These are phyloP conservation scores for Cryphonectria japonica DNA, from an alignment of 2,329 filamentous ascomycete species.

Conservation along the genomic window DNA sequence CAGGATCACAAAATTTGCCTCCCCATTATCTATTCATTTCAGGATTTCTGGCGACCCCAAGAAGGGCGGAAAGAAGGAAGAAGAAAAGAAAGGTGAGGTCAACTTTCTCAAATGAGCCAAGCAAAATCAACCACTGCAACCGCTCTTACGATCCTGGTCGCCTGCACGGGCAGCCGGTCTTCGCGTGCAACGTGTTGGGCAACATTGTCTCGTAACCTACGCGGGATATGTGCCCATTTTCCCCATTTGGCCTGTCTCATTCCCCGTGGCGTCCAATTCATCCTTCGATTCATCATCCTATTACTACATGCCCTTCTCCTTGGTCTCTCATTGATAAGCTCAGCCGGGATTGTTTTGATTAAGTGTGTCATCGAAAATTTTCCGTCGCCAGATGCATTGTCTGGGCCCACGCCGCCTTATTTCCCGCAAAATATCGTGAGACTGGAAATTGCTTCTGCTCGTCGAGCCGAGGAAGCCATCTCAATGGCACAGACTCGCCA, in stretches of 20 bases:
- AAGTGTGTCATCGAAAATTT: constrained; percentile 2
- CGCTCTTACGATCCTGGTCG: neutral
- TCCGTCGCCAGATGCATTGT: neutral
- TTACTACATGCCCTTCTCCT: neutral
- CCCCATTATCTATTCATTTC: neutral
- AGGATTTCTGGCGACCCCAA: neutral
- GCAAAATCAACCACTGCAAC: neutral
- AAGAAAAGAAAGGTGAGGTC: neutral
- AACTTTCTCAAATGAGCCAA: neutral
- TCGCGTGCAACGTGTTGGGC: constrained; percentile 1
- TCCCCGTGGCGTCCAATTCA: neutral
- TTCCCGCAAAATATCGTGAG: neutral
- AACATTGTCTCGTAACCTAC: neutral
- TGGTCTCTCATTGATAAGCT: constrained; percentile 1
- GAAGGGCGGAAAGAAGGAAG: no score
- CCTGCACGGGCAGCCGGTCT: neutral
- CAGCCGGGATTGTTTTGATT: neutral
- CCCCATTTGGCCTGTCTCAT: neutral
- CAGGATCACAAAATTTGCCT: constrained; percentile 6
- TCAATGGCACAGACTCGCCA: neutral
- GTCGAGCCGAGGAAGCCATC: neutral
- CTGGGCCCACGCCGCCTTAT: neutral
- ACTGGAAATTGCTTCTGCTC: constrained; percentile 2
- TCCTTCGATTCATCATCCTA: neutral
- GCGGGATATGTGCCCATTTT: neutral